Evolutionary conservation across 1,284 basidiomycete genomes (phyloP).

Genomic region (Sutorius eximius): DNA sequence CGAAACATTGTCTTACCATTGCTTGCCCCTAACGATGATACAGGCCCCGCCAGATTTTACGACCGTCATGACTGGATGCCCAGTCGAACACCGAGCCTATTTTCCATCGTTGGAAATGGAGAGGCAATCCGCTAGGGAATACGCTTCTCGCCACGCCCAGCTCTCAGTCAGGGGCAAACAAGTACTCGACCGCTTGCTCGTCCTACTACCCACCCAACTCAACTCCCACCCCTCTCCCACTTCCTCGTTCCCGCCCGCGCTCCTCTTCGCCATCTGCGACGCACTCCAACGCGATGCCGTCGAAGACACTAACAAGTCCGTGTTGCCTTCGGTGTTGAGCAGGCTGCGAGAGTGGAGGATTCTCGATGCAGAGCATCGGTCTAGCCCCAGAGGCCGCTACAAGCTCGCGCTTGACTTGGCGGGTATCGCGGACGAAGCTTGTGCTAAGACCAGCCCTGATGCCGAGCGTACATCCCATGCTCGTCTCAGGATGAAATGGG

Average conservation of each 20-base stretch:
- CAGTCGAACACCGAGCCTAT: not conserved
- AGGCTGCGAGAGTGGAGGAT: constrained; percentile 28
- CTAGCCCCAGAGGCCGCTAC: constrained; percentile 11
- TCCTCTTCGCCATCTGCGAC: constrained; percentile 29
- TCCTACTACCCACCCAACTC: constrained; percentile 17
- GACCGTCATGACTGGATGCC: constrained; percentile 24
- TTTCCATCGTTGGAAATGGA: constrained; percentile 1
- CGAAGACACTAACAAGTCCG: not conserved
- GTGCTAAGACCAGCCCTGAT: not conserved
- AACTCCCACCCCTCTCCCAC: not conserved
- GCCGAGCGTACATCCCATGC: not conserved
- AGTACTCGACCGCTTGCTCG: constrained; percentile 18
- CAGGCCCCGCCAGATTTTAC: constrained; percentile 18
- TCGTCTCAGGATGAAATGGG: constrained; percentile 23
- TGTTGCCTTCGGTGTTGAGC: constrained; percentile 26
- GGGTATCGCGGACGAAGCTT: constrained; percentile 10
- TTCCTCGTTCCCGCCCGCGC: constrained; percentile 11
- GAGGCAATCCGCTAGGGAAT: not conserved
- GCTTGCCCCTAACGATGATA: not conserved
- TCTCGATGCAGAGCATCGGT: constrained; percentile 18
- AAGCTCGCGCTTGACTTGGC: constrained; percentile 24
- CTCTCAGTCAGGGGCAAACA: constrained; percentile 12
- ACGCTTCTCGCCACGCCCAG: not conserved
- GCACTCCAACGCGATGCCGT: constrained; percentile 6
- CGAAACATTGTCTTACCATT: constrained; percentile 4